phyloP scores from a whole-genome alignment of 345 rosid genomes.

The Acer yangbiense region DNA sequence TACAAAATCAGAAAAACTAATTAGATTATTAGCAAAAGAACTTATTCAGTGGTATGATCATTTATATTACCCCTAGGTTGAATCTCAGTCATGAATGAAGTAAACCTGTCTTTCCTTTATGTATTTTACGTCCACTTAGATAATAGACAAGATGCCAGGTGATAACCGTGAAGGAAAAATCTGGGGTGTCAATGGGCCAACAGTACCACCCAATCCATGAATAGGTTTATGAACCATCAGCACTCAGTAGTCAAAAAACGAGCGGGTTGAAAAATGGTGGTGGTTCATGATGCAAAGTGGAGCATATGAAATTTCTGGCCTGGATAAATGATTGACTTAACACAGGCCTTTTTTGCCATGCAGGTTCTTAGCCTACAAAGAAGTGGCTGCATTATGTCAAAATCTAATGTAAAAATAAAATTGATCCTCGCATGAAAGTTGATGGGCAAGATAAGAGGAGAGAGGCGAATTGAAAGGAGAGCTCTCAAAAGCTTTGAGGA shows the following conservation, averaged over 20 bases:
- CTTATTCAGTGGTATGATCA: background rate
- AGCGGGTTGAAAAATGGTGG: background rate
- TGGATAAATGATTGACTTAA: no score
- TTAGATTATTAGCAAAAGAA: background rate
- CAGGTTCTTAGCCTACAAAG: background rate
- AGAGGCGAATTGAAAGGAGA: background rate
- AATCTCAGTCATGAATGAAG: background rate
- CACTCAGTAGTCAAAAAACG: background rate
- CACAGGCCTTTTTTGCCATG: background rate
- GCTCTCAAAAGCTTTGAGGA: background rate
- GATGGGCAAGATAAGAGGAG: background rate
- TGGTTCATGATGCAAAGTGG: background rate
- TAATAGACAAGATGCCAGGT: background rate
- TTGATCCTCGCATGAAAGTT: background rate
- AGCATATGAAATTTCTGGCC: background rate
- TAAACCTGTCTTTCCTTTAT: background rate
- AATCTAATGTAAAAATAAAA: no score
- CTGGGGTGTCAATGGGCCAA: constrained; percentile 38
- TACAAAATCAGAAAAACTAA: constrained; percentile 29
- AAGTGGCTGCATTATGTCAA: background rate
- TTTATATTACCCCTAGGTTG: background rate
- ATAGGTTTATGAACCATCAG: background rate
- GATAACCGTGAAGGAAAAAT: background rate
- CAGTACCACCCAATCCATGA: background rate
- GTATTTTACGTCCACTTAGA: background rate